Base-by-base conservation (phyloP, 805 yeast genomes). In the Myxozyma udenii region DNA sequence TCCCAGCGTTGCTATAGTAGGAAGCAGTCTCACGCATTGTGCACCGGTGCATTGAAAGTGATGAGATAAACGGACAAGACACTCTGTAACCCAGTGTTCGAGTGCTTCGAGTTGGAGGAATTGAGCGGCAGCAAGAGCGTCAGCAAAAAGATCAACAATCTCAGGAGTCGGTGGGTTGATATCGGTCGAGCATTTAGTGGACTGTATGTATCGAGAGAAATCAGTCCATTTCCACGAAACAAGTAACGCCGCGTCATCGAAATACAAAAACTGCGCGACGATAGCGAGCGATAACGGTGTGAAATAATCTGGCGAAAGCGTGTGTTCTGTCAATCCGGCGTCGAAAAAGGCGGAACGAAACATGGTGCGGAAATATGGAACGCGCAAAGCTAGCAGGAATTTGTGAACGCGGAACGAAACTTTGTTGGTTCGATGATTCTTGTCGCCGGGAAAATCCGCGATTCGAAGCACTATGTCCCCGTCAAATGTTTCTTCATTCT, bases 211-310 rank as follows among this genome's bases (percentile, higher is more conserved):
- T 12, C 60, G 53, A 19, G 47, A 25, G 35, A 55, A 55, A 44
- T 55, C 60, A 0, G 60, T 55, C 60, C 60, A 55, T 22, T 55
- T 55, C 58, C 60, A 55, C 12, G 54, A 44, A 40, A 53, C 48
- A 3, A 55, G 41, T 5, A 55, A 32, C 16, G 51, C 58, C 22
- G 60, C 60, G 37, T 51, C 57, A 22, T 55, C 60, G 16, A 55
- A 41, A 23, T 55, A 55, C 5, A 55, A 16, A 32, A 46, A 55
- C 44, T 55, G 60, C 9, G 40, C 58, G 4, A 55, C 52, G 23
- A 55, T 50, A 4, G 57, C 60, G 18, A 55, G 53, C 19, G 60
- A 51, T 18, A 55, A 39, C 19, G 60, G 57, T n/a, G 60, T 50
- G 48, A 55, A 55, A 41, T 52, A 52, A 19, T 55, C 60, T 14